Base-by-base conservation (phyloP, 2,329 filamentous ascomycete species). In the Fusarium guadeloupense region DNA sequence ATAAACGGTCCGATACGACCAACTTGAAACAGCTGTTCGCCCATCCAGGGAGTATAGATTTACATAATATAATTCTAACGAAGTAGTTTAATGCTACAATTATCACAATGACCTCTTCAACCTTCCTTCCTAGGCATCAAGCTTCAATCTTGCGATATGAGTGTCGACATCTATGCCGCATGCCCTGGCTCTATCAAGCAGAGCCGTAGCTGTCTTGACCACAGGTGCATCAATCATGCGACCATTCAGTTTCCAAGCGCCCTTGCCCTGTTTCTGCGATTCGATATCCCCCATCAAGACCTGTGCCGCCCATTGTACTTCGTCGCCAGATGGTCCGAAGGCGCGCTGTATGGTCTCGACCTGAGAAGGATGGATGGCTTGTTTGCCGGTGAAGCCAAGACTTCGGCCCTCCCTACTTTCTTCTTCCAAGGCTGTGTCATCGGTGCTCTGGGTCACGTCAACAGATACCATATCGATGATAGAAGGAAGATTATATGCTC, bases 191-290 rank as follows among this genome's bases (percentile, higher is more conserved):
- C 41, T 38, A 19, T 51, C 41, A 14, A 54, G 39, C 7, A 54
- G 7, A 6, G 44, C 23, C 20, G 25, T 9, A 4, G 55, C 50
- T 31, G 25, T 21, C 21, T 55, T 55, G 12, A 51, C 45, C 5
- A 55, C 26, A 4, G 51, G 51, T 12, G 31, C 41, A 47, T 59
- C 55, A 25, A 55, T 25, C 55, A 55, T 59, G 5, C 25, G 37
- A 10, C 45, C 55, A 37, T 55, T 28, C 10, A 55, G 25, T 12
- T 55, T 59, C 55, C 55, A 59, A 20, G 50, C 51, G 4, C 50
- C 55, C 9, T 20, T 39, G 1, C 55, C 51, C 30, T 30, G 20
- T 6, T 21, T 39, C 31, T 16, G 34, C 1, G 55, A 38, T 9
- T 46, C 23, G 1, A 21, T 28, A 40, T 55, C 37, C 23, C 45